A percentile compares a stretch with the other conserved stretches of the same genome.
Conservation (phyloP, 805 yeast genomes). For the Nakazawaea siamensis region DNA sequence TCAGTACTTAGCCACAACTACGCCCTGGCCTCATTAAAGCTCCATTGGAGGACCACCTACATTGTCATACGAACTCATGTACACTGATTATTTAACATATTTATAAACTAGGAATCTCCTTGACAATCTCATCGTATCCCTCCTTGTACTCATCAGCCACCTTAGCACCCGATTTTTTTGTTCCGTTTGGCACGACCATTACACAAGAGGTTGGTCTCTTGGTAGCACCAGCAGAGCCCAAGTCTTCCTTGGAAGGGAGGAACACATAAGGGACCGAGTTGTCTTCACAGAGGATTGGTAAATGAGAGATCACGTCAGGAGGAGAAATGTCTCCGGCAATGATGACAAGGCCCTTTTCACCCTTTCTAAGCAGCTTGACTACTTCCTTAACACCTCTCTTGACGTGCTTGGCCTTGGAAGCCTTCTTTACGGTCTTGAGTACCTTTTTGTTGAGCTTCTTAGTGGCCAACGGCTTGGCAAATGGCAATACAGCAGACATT, state of each 20-base stretch:
- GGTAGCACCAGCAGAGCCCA: slow-evolving; percentile 98
- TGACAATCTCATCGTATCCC: slow-evolving; percentile 85
- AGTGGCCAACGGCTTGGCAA: slow-evolving; percentile 92
- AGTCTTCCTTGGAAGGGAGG: slow-evolving; percentile 95
- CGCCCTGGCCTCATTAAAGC: too few relatives aligned
- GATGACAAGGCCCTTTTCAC: slow-evolving; percentile 93
- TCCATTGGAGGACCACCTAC: too few relatives aligned
- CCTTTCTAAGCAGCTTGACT: slow-evolving; percentile 94
- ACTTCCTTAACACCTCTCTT: slow-evolving; percentile 99
- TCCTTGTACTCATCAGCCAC: slow-evolving; percentile 87
- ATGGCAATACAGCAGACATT: slow-evolving; percentile 82
- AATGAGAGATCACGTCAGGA: slow-evolving; percentile 91
- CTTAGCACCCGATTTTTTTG: slow-evolving; percentile 64
- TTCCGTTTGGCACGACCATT: slow-evolving; percentile 95
- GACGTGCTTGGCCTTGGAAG: slow-evolving; percentile 96
- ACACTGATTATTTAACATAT: neutral
- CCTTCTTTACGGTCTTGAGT: slow-evolving; percentile 92
- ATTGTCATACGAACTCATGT: neutral
- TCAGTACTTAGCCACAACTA: too few relatives aligned
- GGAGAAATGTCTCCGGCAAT: slow-evolving; percentile 99
- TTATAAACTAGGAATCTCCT: slow-evolving; percentile 60
- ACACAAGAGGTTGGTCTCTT: slow-evolving; percentile 98
- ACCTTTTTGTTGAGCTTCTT: slow-evolving; percentile 94
- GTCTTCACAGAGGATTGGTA: slow-evolving; percentile 97
- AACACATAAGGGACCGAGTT: slow-evolving; percentile 83